phyloP scores from a whole-genome alignment of 1,139 yeast genomes.

The Suhomyces bolitotheri region DNA sequence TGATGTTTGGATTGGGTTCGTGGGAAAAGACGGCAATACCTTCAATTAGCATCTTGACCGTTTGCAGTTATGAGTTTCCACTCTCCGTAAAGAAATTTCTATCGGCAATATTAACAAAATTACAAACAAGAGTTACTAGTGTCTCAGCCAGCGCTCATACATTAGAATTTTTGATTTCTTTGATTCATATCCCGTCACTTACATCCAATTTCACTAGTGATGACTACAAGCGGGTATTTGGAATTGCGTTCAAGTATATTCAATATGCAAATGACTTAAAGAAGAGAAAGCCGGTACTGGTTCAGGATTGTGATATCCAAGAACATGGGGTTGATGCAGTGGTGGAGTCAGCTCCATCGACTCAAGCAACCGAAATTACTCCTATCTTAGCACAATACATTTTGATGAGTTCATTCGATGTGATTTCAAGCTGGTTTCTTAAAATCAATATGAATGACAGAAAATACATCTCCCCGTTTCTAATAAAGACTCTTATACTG shows the following conservation, averaged over 20 bases:
- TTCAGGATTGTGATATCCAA: constrained; percentile 17
- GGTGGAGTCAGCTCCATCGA: constrained; percentile 50
- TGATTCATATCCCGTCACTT: constrained; percentile 65
- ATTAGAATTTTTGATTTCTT: constrained; percentile 67
- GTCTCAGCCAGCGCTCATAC: constrained; percentile 72
- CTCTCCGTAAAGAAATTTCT: constrained; percentile 67
- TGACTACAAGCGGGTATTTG: constrained; percentile 79
- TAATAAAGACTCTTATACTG: constrained; percentile 57
- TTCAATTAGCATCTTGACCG: constrained; percentile 70
- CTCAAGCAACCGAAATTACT: constrained; percentile 42
- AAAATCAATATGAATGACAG: constrained; percentile 63
- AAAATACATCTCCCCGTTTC: constrained; percentile 58
- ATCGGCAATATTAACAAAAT: constrained; percentile 61
- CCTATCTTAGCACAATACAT: constrained; percentile 61
- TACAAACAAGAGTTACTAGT: constrained; percentile 75
- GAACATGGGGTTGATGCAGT: constrained; percentile 46
- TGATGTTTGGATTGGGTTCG: constrained; percentile 64
- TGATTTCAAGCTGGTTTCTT: constrained; percentile 73
- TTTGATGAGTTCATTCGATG: constrained; percentile 63
- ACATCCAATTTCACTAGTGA: constrained; percentile 74
- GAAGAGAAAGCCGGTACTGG: constrained; percentile 20
- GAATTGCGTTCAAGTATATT: constrained; percentile 77
- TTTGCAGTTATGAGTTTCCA: constrained; percentile 82
- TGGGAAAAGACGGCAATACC: constrained; percentile 83
- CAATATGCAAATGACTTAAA: constrained; percentile 64